Conservation (phyloP, 305 asterid species). For the Andrographis paniculata region DNA sequence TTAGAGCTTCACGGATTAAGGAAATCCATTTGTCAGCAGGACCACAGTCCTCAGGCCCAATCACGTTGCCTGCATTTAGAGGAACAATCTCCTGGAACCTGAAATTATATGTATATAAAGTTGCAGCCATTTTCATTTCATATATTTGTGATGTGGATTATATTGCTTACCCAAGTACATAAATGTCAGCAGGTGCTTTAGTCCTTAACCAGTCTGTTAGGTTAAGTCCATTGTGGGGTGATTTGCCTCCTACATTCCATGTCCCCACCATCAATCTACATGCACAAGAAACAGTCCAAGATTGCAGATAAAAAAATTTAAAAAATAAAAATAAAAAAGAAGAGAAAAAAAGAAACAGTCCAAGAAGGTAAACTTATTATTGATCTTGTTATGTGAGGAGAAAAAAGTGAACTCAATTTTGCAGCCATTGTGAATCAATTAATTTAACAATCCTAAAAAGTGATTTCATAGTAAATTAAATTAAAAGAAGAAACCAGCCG, state of each 20-base stretch:
- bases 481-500: no score
- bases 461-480: no score
- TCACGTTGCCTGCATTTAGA: conserved; percentile 67
- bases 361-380: background rate
- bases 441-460: background rate
- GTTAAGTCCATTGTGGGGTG: conserved; percentile 48
- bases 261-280: conserved; percentile 79
- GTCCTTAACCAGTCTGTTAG: conserved; percentile 54
- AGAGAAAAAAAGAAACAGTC: background rate
- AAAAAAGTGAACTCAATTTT: no score
- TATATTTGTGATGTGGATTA: background rate
- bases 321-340: no score
- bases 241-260: conserved; percentile 89
- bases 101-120: conserved; percentile 3
- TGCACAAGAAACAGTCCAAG: background rate
- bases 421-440: no score
- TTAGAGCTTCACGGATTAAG: conserved; percentile 47
- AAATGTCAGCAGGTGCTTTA: conserved; percentile 54
- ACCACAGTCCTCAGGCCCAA: conserved; percentile 60
- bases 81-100: conserved; percentile 93
- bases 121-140: background rate
- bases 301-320: background rate
- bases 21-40: conserved; percentile 76
- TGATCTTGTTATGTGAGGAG: no score
- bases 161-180: conserved; percentile 65